Percentiles rank a stretch among this genome's conserved stretches.
phyloP scores from a whole-genome alignment of 306 rosid genomes.

The Carpinus fangiana region DNA sequence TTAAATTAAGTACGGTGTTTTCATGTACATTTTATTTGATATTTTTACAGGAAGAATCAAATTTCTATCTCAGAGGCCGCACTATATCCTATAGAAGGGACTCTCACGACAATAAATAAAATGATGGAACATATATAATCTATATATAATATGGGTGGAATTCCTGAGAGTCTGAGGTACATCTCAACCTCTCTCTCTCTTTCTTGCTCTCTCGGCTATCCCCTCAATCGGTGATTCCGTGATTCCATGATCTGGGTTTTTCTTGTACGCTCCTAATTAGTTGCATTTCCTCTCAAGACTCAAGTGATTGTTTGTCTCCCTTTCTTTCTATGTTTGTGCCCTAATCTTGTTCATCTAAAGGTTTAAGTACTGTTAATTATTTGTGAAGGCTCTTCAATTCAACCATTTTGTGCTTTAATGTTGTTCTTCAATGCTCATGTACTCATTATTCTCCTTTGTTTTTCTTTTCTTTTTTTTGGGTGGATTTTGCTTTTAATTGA shows the following conservation, averaged over 20 bases:
- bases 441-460: not conserved
- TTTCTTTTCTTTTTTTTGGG: no score
- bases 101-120: no score
- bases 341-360: not conserved
- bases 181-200: not conserved
- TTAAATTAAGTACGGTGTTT: no score
- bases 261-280: not conserved
- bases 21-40: no score
- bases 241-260: not conserved
- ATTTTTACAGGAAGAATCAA: no score
- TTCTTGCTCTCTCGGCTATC: not conserved
- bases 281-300: not conserved
- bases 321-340: no score
- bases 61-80: no score
- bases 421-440: not conserved
- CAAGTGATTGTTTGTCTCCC: not conserved
- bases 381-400: not conserved
- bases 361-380: not conserved
- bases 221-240: not conserved
- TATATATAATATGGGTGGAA: not conserved
- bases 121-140: no score
- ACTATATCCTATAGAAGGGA: no score
- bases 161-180: not conserved
- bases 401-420: no score
- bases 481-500: not conserved